Evolutionary conservation across 2,329 filamentous ascomycete genomes (phyloP).

Genomic region (Thelonectria rubi): DNA sequence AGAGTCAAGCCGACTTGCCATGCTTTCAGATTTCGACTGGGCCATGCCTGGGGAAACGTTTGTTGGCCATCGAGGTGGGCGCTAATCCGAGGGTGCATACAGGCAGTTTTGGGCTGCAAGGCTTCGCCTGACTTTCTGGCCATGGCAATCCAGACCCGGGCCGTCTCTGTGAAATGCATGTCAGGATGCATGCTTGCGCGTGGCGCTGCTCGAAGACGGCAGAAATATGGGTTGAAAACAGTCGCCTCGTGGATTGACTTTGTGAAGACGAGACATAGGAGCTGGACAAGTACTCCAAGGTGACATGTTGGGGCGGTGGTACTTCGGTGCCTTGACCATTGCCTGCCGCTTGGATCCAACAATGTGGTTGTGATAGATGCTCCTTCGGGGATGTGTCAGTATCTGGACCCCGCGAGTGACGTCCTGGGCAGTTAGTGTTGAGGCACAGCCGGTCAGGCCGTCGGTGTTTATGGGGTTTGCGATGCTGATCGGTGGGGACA

Average conservation of each 20-base stretch:
- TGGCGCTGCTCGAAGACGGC: background rate
- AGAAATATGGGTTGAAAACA: background rate
- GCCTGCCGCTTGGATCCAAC: slow-evolving; percentile 20
- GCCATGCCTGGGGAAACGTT: background rate
- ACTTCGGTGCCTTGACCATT: slow-evolving; percentile 20
- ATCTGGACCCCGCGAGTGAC: slow-evolving; percentile 22
- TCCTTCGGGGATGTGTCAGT: slow-evolving; percentile 22
- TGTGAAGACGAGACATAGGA: background rate
- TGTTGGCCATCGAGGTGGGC: background rate
- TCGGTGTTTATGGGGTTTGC: slow-evolving; percentile 31
- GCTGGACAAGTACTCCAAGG: background rate
- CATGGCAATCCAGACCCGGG: background rate
- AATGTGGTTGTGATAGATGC: slow-evolving; percentile 23
- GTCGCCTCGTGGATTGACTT: background rate
- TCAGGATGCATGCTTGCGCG: background rate
- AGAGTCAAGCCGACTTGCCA: slow-evolving; percentile 13
- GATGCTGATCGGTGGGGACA: slow-evolving; percentile 35
- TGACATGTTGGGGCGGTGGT: slow-evolving; percentile 22
- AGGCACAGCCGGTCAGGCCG: slow-evolving; percentile 40
- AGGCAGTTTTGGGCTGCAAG: background rate
- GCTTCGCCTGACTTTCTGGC: background rate
- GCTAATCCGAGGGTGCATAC: background rate
- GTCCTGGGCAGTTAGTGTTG: slow-evolving; percentile 28
- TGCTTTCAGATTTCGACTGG: background rate
- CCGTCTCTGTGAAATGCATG: slow-evolving; percentile 2